Conservation (phyloP, 257 asterid species). For the Osmanthus fragrans region DNA sequence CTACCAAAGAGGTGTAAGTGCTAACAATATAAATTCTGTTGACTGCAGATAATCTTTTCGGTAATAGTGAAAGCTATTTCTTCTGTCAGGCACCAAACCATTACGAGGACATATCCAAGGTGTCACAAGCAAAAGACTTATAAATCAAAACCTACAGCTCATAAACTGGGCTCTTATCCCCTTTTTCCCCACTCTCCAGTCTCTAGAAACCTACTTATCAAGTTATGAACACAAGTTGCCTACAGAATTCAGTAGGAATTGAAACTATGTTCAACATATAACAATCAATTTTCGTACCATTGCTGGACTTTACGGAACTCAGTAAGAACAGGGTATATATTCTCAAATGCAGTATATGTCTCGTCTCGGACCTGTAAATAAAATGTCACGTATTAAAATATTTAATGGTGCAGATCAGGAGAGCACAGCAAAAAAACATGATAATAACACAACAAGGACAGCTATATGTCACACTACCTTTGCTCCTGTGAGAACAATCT, state of each 20-base stretch:
- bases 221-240: conserved; percentile 4
- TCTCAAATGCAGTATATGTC: conserved; percentile 87
- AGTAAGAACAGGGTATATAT: conserved; percentile 87
- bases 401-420: not conserved
- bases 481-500: conserved; percentile 94
- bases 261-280: not conserved
- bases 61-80: not conserved
- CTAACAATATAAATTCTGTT: not conserved
- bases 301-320: conserved; percentile 92
- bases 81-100: not conserved
- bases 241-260: conserved; percentile 18
- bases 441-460: not conserved
- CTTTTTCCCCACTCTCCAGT: not conserved
- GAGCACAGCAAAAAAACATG: not conserved
- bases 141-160: not conserved
- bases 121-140: not conserved
- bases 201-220: conserved; percentile 14
- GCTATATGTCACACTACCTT: conserved; percentile 49
- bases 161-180: not conserved
- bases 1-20: not conserved
- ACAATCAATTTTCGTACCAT: conserved; percentile 50
- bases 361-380: conserved; percentile 80
- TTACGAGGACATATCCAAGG: not conserved
- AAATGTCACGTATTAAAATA: not conserved
- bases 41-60: not conserved